Evolutionary conservation across 441 rosid genomes (phyloP), one percentile per base, ranked within the genome.

Genomic region (Hypseocharis bilobata): DNA sequence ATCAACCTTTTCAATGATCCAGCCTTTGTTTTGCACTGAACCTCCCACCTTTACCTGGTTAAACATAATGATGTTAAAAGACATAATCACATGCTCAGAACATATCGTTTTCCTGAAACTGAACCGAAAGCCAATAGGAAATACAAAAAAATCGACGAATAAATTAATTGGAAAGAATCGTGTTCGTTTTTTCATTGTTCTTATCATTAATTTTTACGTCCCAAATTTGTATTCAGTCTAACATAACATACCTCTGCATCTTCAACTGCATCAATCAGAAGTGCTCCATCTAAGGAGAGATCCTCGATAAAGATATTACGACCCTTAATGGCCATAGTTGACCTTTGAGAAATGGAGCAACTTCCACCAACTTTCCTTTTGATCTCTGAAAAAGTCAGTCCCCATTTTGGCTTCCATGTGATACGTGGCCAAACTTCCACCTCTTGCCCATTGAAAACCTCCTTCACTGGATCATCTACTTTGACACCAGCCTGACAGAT

Each of bases 381-480:
- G 64, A 93, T 69, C 3, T 88, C 96, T 6, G 87, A 66, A 75
- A 86, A 87, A 38, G 87, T 81, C 67, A 85, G 65, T 49, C 90
- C 97, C 98, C 98, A 93, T 72, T 80, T 85, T 36, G 98, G 93
- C 72, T 84, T 87, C 98, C 98, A 93, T 47, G 78, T 72, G 67
- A 93, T 73, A 17, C 85, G 87, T 27, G 98, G 84, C 98, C 97
- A 93, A 38, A 87, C 90, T 82, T 93, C 96, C 66, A 93, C 92
- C 70, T 87, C 95, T 83, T 93, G 98, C 6, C 93, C 95, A 36
- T 87, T 93, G 76, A 87, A 85, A 56, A 83, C 85, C 65, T 73
- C 74, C 51, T 54, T 63, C 57, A 83, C 82, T 25, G 96, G 96
- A 78, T 83, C 87, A 68, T 65, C 93, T 16, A 89, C 84, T 80